phyloP scores from a whole-genome alignment of 805 yeast species.

The Yarrowia osloensis region DNA sequence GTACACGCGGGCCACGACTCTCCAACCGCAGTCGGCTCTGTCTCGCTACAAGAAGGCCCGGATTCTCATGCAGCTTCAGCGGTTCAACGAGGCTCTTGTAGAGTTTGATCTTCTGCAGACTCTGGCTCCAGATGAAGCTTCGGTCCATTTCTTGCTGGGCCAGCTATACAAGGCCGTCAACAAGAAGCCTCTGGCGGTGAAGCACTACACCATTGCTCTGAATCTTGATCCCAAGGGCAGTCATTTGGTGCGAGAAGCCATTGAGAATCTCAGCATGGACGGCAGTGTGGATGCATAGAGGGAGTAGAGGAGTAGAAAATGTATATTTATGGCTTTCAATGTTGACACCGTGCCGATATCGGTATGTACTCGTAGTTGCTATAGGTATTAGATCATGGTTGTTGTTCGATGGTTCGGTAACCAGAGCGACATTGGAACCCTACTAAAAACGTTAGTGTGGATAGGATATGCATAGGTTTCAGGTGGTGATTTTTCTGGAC shows the following conservation, averaged over 20 bases:
- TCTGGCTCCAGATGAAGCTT: constrained; percentile 91
- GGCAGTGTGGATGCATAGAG: neutral
- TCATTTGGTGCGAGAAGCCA: constrained; percentile 79
- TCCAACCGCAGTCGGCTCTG: constrained; percentile 83
- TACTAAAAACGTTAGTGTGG: neutral
- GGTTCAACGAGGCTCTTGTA: constrained; percentile 68
- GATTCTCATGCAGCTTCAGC: constrained; percentile 66
- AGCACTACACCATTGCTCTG: constrained; percentile 83
- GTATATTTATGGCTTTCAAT: neutral
- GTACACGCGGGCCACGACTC: constrained; percentile 76
- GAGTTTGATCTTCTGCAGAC: constrained; percentile 72
- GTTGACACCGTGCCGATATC: no score
- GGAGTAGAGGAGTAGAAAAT: neutral
- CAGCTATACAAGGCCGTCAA: constrained; percentile 77
- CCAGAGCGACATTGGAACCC: neutral
- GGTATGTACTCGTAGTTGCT: neutral
- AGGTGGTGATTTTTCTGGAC: neutral
- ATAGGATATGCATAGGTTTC: neutral
- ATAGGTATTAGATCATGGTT: neutral
- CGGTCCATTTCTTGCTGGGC: constrained; percentile 87
- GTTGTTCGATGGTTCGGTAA: neutral
- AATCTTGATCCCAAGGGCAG: constrained; percentile 91
- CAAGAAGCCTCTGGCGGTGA: constrained; percentile 74
- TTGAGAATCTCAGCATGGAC: constrained; percentile 51
- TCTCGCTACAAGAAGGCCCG: constrained; percentile 90